phyloP scores from a whole-genome alignment of 768 basidiomycete species.

The Kwoniella bestiolae region DNA sequence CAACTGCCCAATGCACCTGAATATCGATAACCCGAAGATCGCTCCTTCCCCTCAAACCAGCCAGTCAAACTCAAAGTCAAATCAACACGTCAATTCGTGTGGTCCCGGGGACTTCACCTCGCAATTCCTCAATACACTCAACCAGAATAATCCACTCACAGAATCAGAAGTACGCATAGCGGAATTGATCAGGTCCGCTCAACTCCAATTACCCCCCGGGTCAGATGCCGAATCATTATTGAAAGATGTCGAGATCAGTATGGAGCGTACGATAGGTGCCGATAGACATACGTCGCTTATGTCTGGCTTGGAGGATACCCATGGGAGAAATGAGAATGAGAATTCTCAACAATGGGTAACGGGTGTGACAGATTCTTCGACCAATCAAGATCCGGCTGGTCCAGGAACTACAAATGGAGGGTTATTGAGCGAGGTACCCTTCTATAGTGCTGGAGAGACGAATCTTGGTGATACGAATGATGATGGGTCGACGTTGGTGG shows the following conservation, averaged over 20 bases:
- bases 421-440: neutral
- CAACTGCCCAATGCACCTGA: neutral
- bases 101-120: neutral
- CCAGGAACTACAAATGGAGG: constrained; percentile 3
- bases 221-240: neutral
- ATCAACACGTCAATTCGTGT: neutral
- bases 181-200: neutral
- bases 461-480: constrained; percentile 19
- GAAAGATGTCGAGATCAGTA: neutral
- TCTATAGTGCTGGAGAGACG: neutral
- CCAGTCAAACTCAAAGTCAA: too few species aligned
- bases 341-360: constrained; percentile 18
- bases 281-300: neutral
- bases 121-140: neutral
- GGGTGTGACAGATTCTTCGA: constrained; percentile 18
- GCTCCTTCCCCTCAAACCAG: too few species aligned
- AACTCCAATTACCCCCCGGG: neutral
- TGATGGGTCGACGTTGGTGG: constrained; percentile 32
- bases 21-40: neutral
- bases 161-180: neutral
- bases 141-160: neutral
- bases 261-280: neutral
- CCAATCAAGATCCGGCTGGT: constrained; percentile 6
- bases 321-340: neutral
- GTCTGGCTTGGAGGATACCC: neutral